A percentile compares a stretch with the other conserved stretches of the same genome.
phyloP scores from a whole-genome alignment of 2,329 filamentous ascomycete genomes.

The Cladosporium cucumerinum region DNA sequence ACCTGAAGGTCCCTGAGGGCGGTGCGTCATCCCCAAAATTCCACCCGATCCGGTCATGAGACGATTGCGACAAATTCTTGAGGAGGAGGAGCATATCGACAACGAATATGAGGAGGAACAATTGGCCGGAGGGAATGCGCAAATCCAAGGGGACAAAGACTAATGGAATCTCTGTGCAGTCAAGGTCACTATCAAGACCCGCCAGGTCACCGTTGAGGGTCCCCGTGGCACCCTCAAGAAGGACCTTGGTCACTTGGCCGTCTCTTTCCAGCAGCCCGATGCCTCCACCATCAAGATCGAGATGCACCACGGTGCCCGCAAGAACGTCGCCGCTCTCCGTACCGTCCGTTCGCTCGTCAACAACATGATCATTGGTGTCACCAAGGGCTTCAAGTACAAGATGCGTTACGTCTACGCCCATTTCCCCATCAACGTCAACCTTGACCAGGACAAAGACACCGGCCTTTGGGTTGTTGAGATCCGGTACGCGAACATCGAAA shows the following conservation, averaged over 20 bases:
- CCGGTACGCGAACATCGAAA: conserved; percentile 53
- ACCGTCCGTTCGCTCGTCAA: conserved; percentile 98
- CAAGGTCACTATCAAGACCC: conserved; percentile 96
- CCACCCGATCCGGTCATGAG: conserved; percentile 7
- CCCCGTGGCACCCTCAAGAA: conserved; percentile 95
- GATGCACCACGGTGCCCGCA: conserved; percentile 97
- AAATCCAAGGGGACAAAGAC: conserved; percentile 19
- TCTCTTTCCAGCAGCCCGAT: conserved; percentile 88
- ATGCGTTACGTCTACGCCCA: conserved; percentile 99
- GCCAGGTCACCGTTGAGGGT: conserved; percentile 94
- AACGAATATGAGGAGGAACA: neutral
- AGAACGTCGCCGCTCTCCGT: conserved; percentile 95
- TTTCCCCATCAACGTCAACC: conserved; percentile 99
- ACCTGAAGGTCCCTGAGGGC: conserved; percentile 91
- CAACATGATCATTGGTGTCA: conserved; percentile 98
- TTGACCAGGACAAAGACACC: conserved; percentile 93
- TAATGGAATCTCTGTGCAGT: conserved; percentile 55
- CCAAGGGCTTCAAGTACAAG: conserved; percentile 99
- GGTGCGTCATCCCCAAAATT: conserved; percentile 61
- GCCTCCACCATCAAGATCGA: conserved; percentile 90
- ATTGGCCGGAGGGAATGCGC: neutral
- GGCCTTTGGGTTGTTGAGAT: conserved; percentile 91
- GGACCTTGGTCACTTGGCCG: conserved; percentile 92
- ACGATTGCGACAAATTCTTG: conserved; percentile 7
- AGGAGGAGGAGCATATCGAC: neutral